These are phyloP conservation scores for Laguncularia racemosa DNA, from an alignment of 345 rosid species.

Conservation along the genomic window DNA sequence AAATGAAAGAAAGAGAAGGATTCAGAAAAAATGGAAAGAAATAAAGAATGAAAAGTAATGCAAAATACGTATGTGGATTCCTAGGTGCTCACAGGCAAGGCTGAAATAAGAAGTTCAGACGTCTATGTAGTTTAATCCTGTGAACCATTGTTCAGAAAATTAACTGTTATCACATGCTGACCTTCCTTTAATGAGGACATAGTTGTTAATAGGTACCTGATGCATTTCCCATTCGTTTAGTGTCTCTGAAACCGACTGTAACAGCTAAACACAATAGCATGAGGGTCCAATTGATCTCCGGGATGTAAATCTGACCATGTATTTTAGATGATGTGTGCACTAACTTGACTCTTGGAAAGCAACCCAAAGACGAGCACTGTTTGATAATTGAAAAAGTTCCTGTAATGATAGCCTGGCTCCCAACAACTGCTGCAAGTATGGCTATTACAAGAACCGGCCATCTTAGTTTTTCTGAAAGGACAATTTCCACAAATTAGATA, in stretches of 20 bases:
- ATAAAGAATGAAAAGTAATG: no score
- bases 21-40: not conserved
- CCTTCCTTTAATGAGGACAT: not conserved
- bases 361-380: conserved; percentile 88
- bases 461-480: conserved; percentile 61
- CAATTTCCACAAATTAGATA: not conserved
- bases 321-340: conserved; percentile 87
- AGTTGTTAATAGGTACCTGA: conserved; percentile 39
- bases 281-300: conserved; percentile 94
- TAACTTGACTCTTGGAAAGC: conserved; percentile 89
- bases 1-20: no score
- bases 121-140: no score
- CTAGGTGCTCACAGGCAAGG: no score
- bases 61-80: no score
- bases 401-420: conserved; percentile 94
- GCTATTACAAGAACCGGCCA: conserved; percentile 98
- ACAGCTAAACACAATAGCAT: conserved; percentile 95
- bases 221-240: conserved; percentile 85
- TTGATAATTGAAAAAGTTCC: conserved; percentile 97
- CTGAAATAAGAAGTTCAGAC: no score
- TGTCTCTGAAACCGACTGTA: conserved; percentile 85
- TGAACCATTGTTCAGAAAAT: no score
- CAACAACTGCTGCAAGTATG: conserved; percentile 92
- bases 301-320: conserved; percentile 95
- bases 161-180: no score